Percentiles rank a stretch among this genome's conserved stretches.
These are phyloP conservation scores for Salvia splendens DNA, from an alignment of 257 asterid species.

Conservation along the genomic window DNA sequence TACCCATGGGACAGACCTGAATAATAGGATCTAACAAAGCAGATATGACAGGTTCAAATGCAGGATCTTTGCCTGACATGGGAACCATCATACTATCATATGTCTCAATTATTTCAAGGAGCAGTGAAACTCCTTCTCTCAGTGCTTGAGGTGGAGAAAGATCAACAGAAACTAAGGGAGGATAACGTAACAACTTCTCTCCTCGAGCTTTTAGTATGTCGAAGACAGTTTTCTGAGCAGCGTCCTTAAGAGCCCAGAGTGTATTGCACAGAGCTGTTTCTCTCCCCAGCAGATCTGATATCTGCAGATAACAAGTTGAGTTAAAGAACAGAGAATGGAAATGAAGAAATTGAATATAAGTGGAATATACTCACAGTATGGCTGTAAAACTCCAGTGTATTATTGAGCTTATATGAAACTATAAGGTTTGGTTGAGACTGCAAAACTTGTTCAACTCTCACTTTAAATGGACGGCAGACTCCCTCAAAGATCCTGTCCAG, in stretches of 20 bases:
- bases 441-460: constrained; percentile 96
- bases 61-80: constrained; percentile 68
- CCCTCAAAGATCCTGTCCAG: constrained; percentile 97
- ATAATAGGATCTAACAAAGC: constrained; percentile 95
- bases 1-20: constrained; percentile 55
- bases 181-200: constrained; percentile 92
- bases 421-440: constrained; percentile 95
- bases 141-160: constrained; percentile 94
- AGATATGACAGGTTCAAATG: constrained; percentile 86
- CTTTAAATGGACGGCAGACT: constrained; percentile 98
- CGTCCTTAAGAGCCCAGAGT: constrained; percentile 92
- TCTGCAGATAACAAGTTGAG: constrained; percentile 46
- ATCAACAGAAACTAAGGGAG: constrained; percentile 89
- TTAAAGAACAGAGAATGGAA: constrained; percentile 26
- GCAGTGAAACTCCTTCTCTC: constrained; percentile 82
- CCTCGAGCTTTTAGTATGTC: constrained; percentile 90
- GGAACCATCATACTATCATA: constrained; percentile 88
- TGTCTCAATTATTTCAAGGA: constrained; percentile 87
- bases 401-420: constrained; percentile 82
- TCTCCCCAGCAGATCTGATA: constrained; percentile 87
- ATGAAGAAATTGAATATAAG: constrained; percentile 11
- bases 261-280: constrained; percentile 90
- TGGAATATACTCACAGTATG: constrained; percentile 70
- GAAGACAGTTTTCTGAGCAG: constrained; percentile 85
- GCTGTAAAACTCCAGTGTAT: constrained; percentile 94